phyloP scores from a whole-genome alignment of 2,329 filamentous ascomycete genomes.

The Phyllosticta capitalensis region DNA sequence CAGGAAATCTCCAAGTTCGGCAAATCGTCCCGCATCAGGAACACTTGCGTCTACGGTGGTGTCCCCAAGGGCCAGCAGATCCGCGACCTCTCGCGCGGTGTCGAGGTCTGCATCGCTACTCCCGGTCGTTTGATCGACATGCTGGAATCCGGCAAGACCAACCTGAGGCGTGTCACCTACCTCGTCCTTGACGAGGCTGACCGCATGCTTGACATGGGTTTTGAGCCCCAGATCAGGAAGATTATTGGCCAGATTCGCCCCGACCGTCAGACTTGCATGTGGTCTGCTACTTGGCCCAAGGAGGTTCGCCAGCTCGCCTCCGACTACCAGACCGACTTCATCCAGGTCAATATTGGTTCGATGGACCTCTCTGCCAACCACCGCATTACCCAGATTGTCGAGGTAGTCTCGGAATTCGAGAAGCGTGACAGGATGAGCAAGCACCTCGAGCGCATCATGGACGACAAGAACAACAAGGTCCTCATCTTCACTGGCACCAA shows the following conservation, averaged over 20 bases:
- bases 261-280: constrained; percentile 98
- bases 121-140: constrained; percentile 97
- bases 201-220: constrained; percentile 99
- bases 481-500: constrained; percentile 80
- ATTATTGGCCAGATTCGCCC: constrained; percentile 96
- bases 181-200: constrained; percentile 97
- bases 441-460: constrained; percentile 96
- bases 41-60: constrained; percentile 98
- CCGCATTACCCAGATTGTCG: constrained; percentile 94
- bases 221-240: constrained; percentile 98
- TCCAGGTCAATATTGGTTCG: constrained; percentile 97
- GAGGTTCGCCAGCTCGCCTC: constrained; percentile 86
- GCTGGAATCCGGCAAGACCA: constrained; percentile 96
- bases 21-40: constrained; percentile 93
- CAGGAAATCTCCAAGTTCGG: constrained; percentile 98
- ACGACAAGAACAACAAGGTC: constrained; percentile 89
- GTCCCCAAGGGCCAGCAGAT: constrained; percentile 97
- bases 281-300: constrained; percentile 99
- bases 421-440: constrained; percentile 97
- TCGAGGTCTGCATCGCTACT: constrained; percentile 97
- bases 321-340: constrained; percentile 90
- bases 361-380: constrained; percentile 95
- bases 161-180: constrained; percentile 95
- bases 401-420: constrained; percentile 92
- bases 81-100: constrained; percentile 84